A percentile compares a stretch with the other conserved stretches of the same genome.
Evolutionary conservation across 2,329 filamentous ascomycete species (phyloP).

Genomic region (Alternaria brassicae): DNA sequence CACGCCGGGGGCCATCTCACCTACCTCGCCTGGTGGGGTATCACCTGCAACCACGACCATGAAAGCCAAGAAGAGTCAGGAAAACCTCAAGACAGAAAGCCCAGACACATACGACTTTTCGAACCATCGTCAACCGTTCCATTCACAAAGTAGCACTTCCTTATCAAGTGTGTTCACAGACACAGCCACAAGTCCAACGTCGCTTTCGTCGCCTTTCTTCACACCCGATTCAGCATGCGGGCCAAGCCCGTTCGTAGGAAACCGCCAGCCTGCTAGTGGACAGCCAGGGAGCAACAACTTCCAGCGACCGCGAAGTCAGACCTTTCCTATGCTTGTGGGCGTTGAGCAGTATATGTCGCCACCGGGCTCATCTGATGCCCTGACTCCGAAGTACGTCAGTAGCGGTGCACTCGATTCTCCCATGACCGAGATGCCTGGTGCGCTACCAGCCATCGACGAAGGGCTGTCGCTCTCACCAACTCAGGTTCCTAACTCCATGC

Average conservation of each 20-base stretch:
- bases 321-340: conserved; percentile 74
- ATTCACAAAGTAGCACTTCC: conserved; percentile 71
- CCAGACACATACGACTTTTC: conserved; percentile 67
- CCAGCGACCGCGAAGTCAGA: conserved; percentile 84
- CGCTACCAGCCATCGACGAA: conserved; percentile 53
- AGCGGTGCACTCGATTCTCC: conserved; percentile 60
- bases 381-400: conserved; percentile 62
- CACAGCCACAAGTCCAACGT: conserved; percentile 72
- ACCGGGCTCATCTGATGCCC: conserved; percentile 59
- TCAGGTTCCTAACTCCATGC: conserved; percentile 53
- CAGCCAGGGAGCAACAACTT: conserved; percentile 62
- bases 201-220: conserved; percentile 77
- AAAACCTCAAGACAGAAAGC: conserved; percentile 67
- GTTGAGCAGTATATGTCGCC: conserved; percentile 66
- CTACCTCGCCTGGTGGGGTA: conserved; percentile 72
- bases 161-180: conserved; percentile 73
- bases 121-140: conserved; percentile 67
- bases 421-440: conserved; percentile 54
- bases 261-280: conserved; percentile 57
- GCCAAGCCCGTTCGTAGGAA: conserved; percentile 68
- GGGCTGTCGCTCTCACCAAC: conserved; percentile 47
- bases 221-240: conserved; percentile 73
- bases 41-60: conserved; percentile 73
- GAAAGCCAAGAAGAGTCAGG: conserved; percentile 69
- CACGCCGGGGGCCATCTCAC: conserved; percentile 72